A percentile compares a stretch with the other conserved stretches of the same genome.
Evolutionary conservation across 208 protist genomes (phyloP).

Genomic region (Crithidia brevicula): DNA sequence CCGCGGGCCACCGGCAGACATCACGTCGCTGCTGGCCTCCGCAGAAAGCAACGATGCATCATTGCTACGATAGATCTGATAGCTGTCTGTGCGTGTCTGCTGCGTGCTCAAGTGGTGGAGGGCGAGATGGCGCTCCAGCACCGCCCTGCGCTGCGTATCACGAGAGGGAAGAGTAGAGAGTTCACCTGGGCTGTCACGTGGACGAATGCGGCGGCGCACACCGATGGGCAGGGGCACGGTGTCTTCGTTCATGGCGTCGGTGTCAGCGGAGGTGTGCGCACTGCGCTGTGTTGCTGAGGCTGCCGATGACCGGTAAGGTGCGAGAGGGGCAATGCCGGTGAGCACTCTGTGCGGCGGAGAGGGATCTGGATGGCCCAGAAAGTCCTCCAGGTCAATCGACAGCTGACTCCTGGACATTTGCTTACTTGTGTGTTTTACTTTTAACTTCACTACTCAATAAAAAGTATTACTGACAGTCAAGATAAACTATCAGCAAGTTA

Average conservation of each 20-base stretch:
- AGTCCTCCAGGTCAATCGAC: constrained; percentile 24
- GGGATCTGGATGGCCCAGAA: constrained; percentile 10
- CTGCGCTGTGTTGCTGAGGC: constrained; percentile 1
- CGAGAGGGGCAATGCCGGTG: constrained; percentile 12
- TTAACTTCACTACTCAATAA: too few species aligned
- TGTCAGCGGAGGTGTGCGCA: too few species aligned
- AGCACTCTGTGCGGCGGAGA: constrained; percentile 8
- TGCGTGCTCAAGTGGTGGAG: background rate
- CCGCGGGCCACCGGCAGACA: background rate
- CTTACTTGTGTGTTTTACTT: too few species aligned
- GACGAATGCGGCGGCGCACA: constrained; percentile 14
- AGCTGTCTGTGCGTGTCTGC: background rate
- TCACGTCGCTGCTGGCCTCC: background rate
- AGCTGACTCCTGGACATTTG: constrained; percentile 25
- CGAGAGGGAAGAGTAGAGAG: background rate
- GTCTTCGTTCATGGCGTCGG: too few species aligned
- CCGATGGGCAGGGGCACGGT: background rate
- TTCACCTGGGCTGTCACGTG: background rate
- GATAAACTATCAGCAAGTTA: too few species aligned
- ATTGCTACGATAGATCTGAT: background rate
- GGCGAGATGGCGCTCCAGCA: constrained; percentile 8
- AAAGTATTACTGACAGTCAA: too few species aligned
- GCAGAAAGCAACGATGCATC: background rate
- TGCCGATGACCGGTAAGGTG: constrained; percentile 1
- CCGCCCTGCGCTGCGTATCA: constrained; percentile 15